Conservation (phyloP, 768 basidiomycete species). For the Strobilomyces echinocephalus region DNA sequence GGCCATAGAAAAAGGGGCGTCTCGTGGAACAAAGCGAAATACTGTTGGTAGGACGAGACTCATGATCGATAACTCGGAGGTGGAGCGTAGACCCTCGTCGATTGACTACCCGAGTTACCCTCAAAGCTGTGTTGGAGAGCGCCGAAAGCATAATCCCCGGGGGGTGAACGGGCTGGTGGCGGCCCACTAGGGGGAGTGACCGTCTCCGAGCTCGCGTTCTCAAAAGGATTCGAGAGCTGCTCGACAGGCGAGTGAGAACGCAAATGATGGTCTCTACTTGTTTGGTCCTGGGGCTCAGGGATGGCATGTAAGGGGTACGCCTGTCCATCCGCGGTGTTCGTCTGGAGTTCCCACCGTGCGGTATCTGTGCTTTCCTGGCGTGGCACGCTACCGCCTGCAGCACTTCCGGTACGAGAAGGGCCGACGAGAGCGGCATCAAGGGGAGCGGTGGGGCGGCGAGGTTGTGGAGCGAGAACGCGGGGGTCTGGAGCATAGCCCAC, state of each 20-base stretch:
- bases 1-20: slow-evolving; percentile 4
- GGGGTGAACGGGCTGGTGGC: slow-evolving; percentile 5
- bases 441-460: slow-evolving; percentile 27
- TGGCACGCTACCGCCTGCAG: slow-evolving; percentile 2
- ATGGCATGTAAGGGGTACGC: slow-evolving; percentile 22
- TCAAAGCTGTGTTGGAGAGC: slow-evolving; percentile 24
- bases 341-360: slow-evolving; percentile 28
- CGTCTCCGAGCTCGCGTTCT: slow-evolving; percentile 19
- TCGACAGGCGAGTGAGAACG: not conserved
- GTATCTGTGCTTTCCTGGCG: slow-evolving; percentile 30
- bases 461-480: slow-evolving; percentile 48
- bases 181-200: slow-evolving; percentile 10
- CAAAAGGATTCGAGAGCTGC: slow-evolving; percentile 25
- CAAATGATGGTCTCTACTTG: no score
- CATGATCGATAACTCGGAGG: slow-evolving; percentile 18
- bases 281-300: slow-evolving; percentile 11
- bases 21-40: not conserved
- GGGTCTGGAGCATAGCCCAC: slow-evolving; percentile 45
- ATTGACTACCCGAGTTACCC: slow-evolving; percentile 1
- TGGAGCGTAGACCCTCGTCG: slow-evolving; percentile 12
- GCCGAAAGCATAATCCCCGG: slow-evolving; percentile 23
- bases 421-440: slow-evolving; percentile 14
- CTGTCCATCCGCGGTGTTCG: slow-evolving; percentile 24
- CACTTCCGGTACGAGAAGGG: slow-evolving; percentile 12
- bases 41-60: not conserved